Evolutionary conservation across 345 rosid genomes (phyloP), one percentile per base, ranked within the genome.

Genomic region (Citrus trifoliata): DNA sequence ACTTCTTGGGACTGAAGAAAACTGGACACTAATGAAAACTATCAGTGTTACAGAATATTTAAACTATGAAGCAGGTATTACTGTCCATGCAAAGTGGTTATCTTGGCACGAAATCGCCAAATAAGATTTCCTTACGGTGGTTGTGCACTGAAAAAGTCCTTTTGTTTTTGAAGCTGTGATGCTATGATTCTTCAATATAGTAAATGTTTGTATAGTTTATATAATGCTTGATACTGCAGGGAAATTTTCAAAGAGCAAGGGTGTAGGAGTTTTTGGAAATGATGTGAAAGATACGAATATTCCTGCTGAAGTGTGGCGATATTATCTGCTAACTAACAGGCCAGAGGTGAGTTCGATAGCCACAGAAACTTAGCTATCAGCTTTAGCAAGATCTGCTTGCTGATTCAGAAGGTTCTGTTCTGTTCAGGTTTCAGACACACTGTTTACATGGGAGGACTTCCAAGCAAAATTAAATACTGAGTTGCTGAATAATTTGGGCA

Each of bases 271-370:
- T 67, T 96, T 96, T 79, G 99, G 99, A 78, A 94, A 94, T 87
- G 99, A 96, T 79, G 98, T 83, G 51, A 94, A 90, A 79, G 98
- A 96, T 85, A 94, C 99, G 60, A 87, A 88, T 70, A 92, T 96
- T 67, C 99, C 99, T 53, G 97, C 86, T 0, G 98, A 96, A 94
- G 99, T 93, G 18, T 96, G 97, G 98, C 87, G 99, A 89, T 96
- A 96, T 86, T 96, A 96, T 87, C 85, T 96, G 80, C 83, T 96
- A 73, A 93, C 91, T 77, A 96, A 93, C 81, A 88, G 99, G 83
- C 99, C 98, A 14, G 99, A 96, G 98, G 99, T 90, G 87, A 84
- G 48, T 64, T 73, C 35, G 16, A 4, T 59, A 35, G 28, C 37
- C 6, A 30, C 13, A 69, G 10, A 21, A 42, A 24, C 68, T 6